Evolutionary conservation across 2,329 filamentous ascomycete genomes (phyloP).

Genomic region (Hymenoscyphus albidus): DNA sequence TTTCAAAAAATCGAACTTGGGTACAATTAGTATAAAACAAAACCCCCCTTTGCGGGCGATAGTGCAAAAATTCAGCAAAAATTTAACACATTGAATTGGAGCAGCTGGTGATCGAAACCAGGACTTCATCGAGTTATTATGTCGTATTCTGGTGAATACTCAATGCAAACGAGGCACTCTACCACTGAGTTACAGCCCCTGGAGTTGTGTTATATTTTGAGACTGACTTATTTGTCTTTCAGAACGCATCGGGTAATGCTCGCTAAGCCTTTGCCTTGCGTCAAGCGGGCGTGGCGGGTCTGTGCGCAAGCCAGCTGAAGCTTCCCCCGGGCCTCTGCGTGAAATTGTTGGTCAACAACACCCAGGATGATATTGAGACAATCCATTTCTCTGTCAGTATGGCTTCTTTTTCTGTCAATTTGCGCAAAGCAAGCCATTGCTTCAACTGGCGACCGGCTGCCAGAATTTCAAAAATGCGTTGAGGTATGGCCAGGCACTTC

Average conservation of each 20-base stretch:
- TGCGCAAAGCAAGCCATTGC: slow-evolving; percentile 52
- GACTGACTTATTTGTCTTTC: neutral
- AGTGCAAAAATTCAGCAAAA: neutral
- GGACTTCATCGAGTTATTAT: slow-evolving; percentile 16
- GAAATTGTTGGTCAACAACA: slow-evolving; percentile 8
- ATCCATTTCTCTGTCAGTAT: slow-evolving; percentile 9
- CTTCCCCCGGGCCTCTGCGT: neutral
- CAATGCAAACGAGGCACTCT: slow-evolving; percentile 16
- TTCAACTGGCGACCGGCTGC: slow-evolving; percentile 78
- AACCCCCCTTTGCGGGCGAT: neutral
- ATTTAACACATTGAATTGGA: slow-evolving; percentile 8
- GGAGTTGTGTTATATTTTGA: neutral
- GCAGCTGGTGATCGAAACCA: slow-evolving; percentile 21
- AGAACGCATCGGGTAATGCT: neutral
- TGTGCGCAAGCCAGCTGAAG: neutral
- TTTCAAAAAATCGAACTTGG: too few species aligned
- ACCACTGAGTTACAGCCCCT: slow-evolving; percentile 13
- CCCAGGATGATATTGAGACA: slow-evolving; percentile 25
- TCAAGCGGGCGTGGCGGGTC: too few species aligned
- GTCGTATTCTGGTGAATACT: neutral
- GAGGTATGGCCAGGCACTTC: slow-evolving; percentile 49
- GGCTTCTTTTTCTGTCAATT: slow-evolving; percentile 15
- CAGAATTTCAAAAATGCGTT: slow-evolving; percentile 84
- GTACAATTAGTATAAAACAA: neutral
- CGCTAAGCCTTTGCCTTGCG: neutral